Percentiles rank a stretch among this genome's conserved stretches.
Evolutionary conservation across 2,329 filamentous ascomycete genomes (phyloP).

Genomic region (Colletotrichum sidae): DNA sequence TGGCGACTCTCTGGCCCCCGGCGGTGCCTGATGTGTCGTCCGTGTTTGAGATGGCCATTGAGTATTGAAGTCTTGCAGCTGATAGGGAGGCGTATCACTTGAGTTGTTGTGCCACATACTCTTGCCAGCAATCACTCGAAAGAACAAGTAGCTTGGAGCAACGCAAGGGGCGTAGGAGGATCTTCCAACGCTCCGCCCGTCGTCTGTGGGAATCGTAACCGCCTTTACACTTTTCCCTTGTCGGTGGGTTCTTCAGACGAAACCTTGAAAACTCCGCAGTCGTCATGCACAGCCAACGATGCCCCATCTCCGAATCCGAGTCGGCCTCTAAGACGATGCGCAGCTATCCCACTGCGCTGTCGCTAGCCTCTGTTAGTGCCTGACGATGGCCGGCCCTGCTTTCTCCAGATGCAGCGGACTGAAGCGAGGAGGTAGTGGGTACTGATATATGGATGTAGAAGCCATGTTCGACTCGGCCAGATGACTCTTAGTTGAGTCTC

Average conservation of each 20-base stretch:
- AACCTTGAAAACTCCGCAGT: background rate
- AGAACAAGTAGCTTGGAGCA: background rate
- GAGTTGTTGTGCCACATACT: no score
- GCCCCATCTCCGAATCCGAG: slow-evolving; percentile 10
- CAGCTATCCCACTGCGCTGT: background rate
- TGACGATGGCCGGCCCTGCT: background rate
- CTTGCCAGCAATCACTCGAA: background rate
- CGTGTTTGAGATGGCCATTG: slow-evolving; percentile 9
- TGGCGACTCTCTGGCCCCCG: slow-evolving; percentile 42
- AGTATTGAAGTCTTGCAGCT: background rate
- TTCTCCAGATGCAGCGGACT: background rate
- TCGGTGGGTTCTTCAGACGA: slow-evolving; percentile 14
- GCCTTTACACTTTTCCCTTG: background rate
- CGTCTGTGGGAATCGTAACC: no score
- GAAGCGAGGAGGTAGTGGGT: no score
- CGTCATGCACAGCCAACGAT: slow-evolving; percentile 9
- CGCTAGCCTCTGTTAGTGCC: background rate
- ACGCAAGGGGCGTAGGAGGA: no score
- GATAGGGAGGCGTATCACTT: no score
- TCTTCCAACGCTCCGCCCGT: no score
- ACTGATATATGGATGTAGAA: background rate
- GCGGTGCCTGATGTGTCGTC: background rate
- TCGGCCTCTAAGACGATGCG: background rate
- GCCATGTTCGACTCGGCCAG: background rate
- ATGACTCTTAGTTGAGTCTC: no score